phyloP scores from a whole-genome alignment of 164 flowering plant genomes.

The Liriodendron chinense region DNA sequence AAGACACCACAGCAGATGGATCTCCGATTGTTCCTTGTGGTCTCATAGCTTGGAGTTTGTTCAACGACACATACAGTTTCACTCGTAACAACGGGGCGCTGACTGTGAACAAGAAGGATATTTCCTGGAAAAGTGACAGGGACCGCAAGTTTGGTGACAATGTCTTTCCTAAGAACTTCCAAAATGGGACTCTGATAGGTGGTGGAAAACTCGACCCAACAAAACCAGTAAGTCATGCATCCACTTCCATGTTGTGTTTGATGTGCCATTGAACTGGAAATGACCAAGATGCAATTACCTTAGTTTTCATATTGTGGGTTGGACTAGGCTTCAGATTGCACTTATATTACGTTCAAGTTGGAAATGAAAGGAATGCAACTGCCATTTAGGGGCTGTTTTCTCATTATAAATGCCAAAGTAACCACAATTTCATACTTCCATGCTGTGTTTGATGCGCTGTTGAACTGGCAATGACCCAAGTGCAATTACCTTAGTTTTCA shows the following conservation, averaged over 20 bases:
- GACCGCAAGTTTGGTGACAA: slow-evolving; percentile 76
- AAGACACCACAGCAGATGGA: slow-evolving; percentile 29
- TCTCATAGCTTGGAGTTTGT: slow-evolving; percentile 91
- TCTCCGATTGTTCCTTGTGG: slow-evolving; percentile 89
- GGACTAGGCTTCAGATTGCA: too few species aligned
- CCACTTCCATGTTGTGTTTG: not conserved
- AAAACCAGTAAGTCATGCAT: slow-evolving; percentile 52
- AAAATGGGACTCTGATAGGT: slow-evolving; percentile 59
- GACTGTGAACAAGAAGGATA: slow-evolving; percentile 63
- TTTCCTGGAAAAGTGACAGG: slow-evolving; percentile 94
- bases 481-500: too few species aligned
- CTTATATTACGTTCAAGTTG: too few species aligned
- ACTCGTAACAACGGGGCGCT: slow-evolving; percentile 33
- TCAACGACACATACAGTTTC: slow-evolving; percentile 87
- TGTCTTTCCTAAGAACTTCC: slow-evolving; percentile 85
- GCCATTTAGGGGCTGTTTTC: too few species aligned
- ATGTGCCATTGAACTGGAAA: not conserved
- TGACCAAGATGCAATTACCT: not conserved
- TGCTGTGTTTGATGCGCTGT: too few species aligned
- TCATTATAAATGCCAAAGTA: too few species aligned
- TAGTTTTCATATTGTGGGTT: not conserved
- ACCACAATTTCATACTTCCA: too few species aligned
- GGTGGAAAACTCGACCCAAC: slow-evolving; percentile 51
- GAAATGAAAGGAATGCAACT: too few species aligned
- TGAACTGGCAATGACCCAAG: too few species aligned